These are phyloP conservation scores for Colletotrichum phormii DNA, from an alignment of 2,329 filamentous ascomycete species.

Conservation along the genomic window DNA sequence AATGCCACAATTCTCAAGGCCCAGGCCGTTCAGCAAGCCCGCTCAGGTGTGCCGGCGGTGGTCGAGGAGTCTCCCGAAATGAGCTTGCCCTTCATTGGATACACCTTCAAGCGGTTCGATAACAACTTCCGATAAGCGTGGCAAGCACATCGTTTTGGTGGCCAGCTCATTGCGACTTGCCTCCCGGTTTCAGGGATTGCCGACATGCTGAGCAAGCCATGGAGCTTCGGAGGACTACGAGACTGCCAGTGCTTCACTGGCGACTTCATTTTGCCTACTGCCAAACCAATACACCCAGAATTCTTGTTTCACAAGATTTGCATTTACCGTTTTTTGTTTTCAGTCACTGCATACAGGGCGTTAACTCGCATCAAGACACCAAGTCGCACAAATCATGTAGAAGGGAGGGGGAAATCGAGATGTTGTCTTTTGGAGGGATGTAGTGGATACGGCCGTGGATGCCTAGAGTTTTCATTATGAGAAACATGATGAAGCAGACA, in stretches of 20 bases:
- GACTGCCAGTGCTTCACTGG: constrained; percentile 3
- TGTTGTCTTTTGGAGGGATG: not conserved
- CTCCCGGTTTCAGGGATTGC: not conserved
- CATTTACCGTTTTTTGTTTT: constrained; percentile 33
- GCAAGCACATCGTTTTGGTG: not conserved
- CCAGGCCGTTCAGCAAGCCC: constrained; percentile 79
- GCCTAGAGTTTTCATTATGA: constrained; percentile 28
- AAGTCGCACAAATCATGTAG: constrained; percentile 35
- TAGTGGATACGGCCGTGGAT: not conserved
- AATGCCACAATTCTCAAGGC: constrained; percentile 88
- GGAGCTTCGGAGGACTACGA: not conserved
- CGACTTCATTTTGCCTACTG: constrained; percentile 24
- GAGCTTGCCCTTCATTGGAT: constrained; percentile 95
- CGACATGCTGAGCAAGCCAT: not conserved
- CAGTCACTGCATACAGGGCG: constrained; percentile 35
- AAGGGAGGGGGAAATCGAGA: constrained; percentile 14
- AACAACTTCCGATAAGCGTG: constrained; percentile 70
- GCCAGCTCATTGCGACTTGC: not conserved
- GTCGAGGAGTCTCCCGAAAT: constrained; percentile 90
- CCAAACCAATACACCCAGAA: constrained; percentile 29
- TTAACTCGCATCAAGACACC: constrained; percentile 35
- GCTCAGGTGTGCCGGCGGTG: constrained; percentile 50
- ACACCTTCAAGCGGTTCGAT: constrained; percentile 97
- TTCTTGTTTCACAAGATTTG: constrained; percentile 34
- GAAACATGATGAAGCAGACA: constrained; percentile 11